These are phyloP conservation scores for Colletotrichum godetiae DNA, from an alignment of 2,329 filamentous ascomycete genomes.

Conservation along the genomic window DNA sequence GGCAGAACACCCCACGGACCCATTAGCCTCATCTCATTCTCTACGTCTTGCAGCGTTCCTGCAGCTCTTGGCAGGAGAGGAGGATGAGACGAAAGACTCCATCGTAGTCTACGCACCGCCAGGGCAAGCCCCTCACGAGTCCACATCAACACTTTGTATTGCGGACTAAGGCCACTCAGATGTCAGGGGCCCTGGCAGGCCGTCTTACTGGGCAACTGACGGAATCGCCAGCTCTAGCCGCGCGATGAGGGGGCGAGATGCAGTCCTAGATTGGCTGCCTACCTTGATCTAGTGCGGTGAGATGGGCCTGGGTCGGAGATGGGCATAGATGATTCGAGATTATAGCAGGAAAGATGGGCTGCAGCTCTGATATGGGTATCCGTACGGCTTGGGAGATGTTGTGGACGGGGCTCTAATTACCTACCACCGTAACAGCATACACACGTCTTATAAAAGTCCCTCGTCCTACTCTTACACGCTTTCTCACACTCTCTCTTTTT, in stretches of 20 bases:
- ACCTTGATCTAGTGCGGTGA: constrained; percentile 17
- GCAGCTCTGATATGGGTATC: background rate
- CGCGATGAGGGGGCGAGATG: constrained; percentile 19
- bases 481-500: background rate
- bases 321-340: constrained; percentile 30
- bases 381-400: background rate
- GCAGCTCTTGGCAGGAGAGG: constrained; percentile 32
- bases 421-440: background rate
- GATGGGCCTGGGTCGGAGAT: constrained; percentile 29
- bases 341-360: background rate
- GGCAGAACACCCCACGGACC: background rate
- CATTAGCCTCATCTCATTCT: constrained; percentile 30
- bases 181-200: background rate
- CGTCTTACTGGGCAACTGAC: constrained; percentile 8
- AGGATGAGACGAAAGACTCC: constrained; percentile 29
- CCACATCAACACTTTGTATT: constrained; percentile 3
- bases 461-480: background rate
- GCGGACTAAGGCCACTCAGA: background rate
- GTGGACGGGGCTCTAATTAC: background rate
- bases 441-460: constrained; percentile 22
- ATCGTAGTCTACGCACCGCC: background rate
- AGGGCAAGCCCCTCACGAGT: constrained; percentile 11
- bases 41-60: constrained; percentile 12
- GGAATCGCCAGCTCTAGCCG: constrained; percentile 35
- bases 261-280: constrained; percentile 23